These are phyloP conservation scores for Tephrocybe sp. DNA, from an alignment of 768 basidiomycete species.

Conservation along the genomic window DNA sequence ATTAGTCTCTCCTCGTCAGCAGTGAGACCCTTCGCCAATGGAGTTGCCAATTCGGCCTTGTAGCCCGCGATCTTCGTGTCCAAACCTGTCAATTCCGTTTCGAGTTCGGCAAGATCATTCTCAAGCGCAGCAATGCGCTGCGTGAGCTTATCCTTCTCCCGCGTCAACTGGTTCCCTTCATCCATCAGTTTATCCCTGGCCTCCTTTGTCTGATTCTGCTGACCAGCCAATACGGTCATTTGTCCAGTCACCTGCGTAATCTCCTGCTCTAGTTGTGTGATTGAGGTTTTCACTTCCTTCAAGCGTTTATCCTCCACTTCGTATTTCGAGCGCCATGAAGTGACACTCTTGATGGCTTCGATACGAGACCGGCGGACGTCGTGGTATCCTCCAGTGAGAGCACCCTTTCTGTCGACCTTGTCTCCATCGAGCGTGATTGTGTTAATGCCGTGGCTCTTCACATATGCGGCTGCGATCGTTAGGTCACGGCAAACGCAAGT, in stretches of 20 bases:
- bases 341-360: constrained; percentile 78
- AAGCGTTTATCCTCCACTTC: constrained; percentile 62
- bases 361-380: constrained; percentile 88
- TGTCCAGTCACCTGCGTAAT: constrained; percentile 73
- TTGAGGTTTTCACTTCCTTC: constrained; percentile 70
- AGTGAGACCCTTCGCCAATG: constrained; percentile 73
- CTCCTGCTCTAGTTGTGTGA: constrained; percentile 78
- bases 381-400: constrained; percentile 94
- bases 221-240: constrained; percentile 66
- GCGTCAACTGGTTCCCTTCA: constrained; percentile 55
- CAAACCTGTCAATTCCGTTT: constrained; percentile 65
- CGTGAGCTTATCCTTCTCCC: constrained; percentile 69
- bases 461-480: constrained; percentile 89
- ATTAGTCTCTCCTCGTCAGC: constrained; percentile 68
- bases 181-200: constrained; percentile 63
- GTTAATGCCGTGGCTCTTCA: constrained; percentile 91
- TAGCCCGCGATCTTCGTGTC: constrained; percentile 63
- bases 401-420: constrained; percentile 94
- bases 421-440: constrained; percentile 98
- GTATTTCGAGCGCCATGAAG: constrained; percentile 70
- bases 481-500: constrained; percentile 95
- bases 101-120: constrained; percentile 63
- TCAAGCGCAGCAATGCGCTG: constrained; percentile 64
- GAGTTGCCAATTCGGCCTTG: constrained; percentile 65
- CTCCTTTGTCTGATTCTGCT: constrained; percentile 68